phyloP scores from a whole-genome alignment of 805 yeast genomes.

The Yamadazyma sp. region DNA sequence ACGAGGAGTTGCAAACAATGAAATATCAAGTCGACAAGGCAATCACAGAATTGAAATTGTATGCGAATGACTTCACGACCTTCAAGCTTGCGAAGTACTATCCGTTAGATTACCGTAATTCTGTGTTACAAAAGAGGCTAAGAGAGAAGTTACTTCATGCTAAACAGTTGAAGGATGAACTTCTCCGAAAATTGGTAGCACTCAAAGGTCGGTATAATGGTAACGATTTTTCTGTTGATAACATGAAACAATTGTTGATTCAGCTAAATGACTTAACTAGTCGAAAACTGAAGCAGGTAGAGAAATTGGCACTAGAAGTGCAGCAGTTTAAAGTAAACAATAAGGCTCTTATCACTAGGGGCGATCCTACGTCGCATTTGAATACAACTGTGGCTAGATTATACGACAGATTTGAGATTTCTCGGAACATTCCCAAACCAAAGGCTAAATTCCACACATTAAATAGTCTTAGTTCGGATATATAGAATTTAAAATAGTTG shows the following conservation, averaged over 20 bases:
- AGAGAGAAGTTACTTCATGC: slow-evolving; percentile 28
- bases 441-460: slow-evolving; percentile 1
- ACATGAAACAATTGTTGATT: slow-evolving; percentile 29
- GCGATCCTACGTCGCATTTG: too few species aligned
- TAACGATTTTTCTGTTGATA: slow-evolving; percentile 20
- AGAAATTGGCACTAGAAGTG: neutral
- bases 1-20: neutral
- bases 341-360: neutral
- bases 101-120: slow-evolving; percentile 33
- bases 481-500: too few species aligned
- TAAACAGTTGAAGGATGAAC: slow-evolving; percentile 22
- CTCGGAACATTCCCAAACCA: neutral
- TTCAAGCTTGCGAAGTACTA: slow-evolving; percentile 14
- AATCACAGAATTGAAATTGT: slow-evolving; percentile 25
- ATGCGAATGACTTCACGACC: slow-evolving; percentile 1
- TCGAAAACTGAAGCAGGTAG: slow-evolving; percentile 9
- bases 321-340: neutral
- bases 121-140: slow-evolving; percentile 23
- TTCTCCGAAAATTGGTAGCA: slow-evolving; percentile 30
- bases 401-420: neutral
- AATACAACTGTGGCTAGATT: neutral
- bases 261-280: slow-evolving; percentile 25
- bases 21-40: slow-evolving; percentile 24
- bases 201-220: slow-evolving; percentile 27
- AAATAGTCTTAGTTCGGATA: neutral